Evolutionary conservation across 139 green algal species (phyloP).

Genomic region (Limnomonas spitsbergensis): DNA sequence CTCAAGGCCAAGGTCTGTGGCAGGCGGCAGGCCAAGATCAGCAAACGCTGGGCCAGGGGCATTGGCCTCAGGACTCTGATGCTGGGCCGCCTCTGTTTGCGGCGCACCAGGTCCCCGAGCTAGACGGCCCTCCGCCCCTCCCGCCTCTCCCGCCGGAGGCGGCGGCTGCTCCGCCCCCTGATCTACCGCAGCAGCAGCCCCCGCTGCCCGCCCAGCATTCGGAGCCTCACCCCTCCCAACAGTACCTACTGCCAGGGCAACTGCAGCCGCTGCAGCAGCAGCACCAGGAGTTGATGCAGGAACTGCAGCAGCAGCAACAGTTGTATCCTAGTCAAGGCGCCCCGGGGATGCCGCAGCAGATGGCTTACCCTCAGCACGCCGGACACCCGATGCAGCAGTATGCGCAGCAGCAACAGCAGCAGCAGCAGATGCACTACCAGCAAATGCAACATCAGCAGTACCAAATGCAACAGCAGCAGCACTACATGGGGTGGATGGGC

Average conservation of each 20-base stretch:
- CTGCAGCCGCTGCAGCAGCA: background rate
- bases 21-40: too few relatives aligned
- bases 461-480: constrained; percentile 3
- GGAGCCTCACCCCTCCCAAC: background rate
- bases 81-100: background rate
- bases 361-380: background rate
- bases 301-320: constrained; percentile 1
- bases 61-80: too few relatives aligned
- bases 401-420: background rate
- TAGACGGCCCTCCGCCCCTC: background rate
- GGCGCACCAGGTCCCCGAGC: background rate
- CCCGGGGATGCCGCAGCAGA: background rate
- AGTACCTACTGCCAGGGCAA: background rate
- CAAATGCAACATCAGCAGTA: constrained; percentile 10
- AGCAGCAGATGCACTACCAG: background rate
- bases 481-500: background rate
- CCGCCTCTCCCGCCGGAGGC: background rate
- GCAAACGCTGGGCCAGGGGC: too few relatives aligned
- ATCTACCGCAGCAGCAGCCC: background rate
- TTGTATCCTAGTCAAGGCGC: background rate
- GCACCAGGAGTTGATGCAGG: background rate
- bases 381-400: background rate
- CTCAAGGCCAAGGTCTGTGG: too few relatives aligned
- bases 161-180: background rate
- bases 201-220: background rate